Percentiles rank a stretch among this genome's conserved stretches.
Evolutionary conservation across 2,329 filamentous ascomycete species (phyloP).

Genomic region (Diaporthe helianthi): DNA sequence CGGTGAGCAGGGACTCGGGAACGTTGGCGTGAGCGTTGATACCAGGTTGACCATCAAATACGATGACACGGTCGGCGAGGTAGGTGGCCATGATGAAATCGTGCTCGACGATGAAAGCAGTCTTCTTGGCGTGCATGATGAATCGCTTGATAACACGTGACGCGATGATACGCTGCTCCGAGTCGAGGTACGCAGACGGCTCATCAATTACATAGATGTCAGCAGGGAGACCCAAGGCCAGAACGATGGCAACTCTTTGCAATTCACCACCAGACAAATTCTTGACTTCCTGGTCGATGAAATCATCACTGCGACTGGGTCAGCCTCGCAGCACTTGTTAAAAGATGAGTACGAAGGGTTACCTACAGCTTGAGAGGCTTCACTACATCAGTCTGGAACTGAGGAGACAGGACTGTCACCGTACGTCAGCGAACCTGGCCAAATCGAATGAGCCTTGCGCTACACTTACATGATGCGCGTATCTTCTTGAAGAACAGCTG

Average conservation of each 20-base stretch:
- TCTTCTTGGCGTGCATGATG: slow-evolving; percentile 99
- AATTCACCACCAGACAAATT: slow-evolving; percentile 99
- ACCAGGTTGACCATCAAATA: slow-evolving; percentile 95
- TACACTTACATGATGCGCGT: slow-evolving; percentile 74
- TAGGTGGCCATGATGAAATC: slow-evolving; percentile 95
- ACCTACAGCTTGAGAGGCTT: slow-evolving; percentile 90
- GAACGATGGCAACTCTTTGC: slow-evolving; percentile 97
- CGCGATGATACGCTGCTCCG: slow-evolving; percentile 97
- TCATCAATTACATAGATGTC: slow-evolving; percentile 99
- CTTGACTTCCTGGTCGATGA: slow-evolving; percentile 99
- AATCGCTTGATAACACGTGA: slow-evolving; percentile 98
- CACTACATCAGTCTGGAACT: slow-evolving; percentile 99
- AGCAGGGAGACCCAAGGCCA: slow-evolving; percentile 92
- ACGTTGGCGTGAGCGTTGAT: slow-evolving; percentile 85
- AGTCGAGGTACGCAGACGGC: slow-evolving; percentile 96
- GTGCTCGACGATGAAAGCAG: slow-evolving; percentile 98
- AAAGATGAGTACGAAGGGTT: no score
- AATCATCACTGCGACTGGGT: slow-evolving; percentile 69
- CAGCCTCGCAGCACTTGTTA: neutral
- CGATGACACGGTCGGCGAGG: slow-evolving; percentile 84
- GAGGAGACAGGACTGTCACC: slow-evolving; percentile 75
- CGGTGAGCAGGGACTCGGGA: slow-evolving; percentile 90
- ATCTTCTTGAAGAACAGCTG: slow-evolving; percentile 99
- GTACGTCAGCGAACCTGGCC: slow-evolving; percentile 4
- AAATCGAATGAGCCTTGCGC: no score